Percentiles rank a stretch among this genome's conserved stretches.
Conservation (phyloP, 768 basidiomycete species). For the Lactarius akahatsu region DNA sequence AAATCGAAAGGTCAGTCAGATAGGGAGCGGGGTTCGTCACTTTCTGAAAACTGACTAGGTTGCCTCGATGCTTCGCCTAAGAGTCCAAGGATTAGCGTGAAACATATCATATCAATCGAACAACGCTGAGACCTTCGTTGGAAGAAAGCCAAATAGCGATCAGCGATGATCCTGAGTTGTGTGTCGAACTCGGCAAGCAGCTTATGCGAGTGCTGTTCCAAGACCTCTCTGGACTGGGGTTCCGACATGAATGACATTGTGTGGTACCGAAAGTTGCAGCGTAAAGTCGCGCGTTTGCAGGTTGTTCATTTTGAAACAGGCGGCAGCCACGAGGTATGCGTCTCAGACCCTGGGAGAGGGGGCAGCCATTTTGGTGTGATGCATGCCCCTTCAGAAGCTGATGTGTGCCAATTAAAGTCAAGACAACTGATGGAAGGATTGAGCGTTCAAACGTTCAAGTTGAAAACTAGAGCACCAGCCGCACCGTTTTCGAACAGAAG, state of each 20-base stretch:
- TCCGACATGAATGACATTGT: slow-evolving; percentile 9
- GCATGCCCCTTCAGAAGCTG: too few relatives aligned
- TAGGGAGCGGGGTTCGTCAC: slow-evolving; percentile 2
- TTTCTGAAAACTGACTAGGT: slow-evolving; percentile 56
- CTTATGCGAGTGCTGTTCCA: slow-evolving; percentile 31
- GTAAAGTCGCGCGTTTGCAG: too few relatives aligned
- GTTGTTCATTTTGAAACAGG: too few relatives aligned
- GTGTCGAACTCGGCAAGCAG: slow-evolving; percentile 71
- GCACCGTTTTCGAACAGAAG: too few relatives aligned
- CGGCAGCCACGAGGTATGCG: too few relatives aligned
- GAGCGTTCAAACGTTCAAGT: too few relatives aligned
- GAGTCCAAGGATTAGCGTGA: slow-evolving; percentile 19
- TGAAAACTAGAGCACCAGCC: too few relatives aligned
- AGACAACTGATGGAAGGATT: too few relatives aligned
- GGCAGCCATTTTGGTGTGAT: too few relatives aligned
- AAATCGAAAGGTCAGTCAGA: slow-evolving; percentile 35
- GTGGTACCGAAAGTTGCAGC: neutral
- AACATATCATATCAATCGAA: slow-evolving; percentile 24
- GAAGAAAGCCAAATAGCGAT: slow-evolving; percentile 83
- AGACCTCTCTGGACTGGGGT: slow-evolving; percentile 16
- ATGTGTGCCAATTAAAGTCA: too few relatives aligned
- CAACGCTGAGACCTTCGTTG: slow-evolving; percentile 62
- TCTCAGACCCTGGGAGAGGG: too few relatives aligned
- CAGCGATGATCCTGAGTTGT: slow-evolving; percentile 64
- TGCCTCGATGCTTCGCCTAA: slow-evolving; percentile 82